Evolutionary conservation across 1,284 basidiomycete species (phyloP).

Genomic region (Porodaedalea pini): DNA sequence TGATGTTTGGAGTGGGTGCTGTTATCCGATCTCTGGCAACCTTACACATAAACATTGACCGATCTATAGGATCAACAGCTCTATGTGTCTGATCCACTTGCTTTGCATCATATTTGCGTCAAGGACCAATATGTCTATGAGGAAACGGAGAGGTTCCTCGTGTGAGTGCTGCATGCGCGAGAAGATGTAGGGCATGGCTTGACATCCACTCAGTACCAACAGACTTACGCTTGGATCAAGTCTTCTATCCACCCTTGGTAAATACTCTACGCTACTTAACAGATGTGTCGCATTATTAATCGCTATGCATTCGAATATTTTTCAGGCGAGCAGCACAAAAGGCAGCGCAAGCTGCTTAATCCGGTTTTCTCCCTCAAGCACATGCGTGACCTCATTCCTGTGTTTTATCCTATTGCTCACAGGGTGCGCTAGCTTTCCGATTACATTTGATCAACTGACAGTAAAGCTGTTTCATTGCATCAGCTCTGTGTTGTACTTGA

Average conservation of each 20-base stretch:
- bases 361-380: constrained; percentile 32
- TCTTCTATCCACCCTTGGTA: constrained; percentile 24
- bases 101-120: constrained; percentile 30
- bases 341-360: constrained; percentile 30
- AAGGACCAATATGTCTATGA: constrained; percentile 33
- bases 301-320: not conserved
- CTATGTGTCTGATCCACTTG: constrained; percentile 24
- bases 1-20: constrained; percentile 26
- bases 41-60: no score
- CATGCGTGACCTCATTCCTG: constrained; percentile 28
- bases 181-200: no score
- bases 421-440: constrained; percentile 22
- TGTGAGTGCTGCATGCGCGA: constrained; percentile 20
- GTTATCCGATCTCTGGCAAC: no score
- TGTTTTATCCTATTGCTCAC: constrained; percentile 29
- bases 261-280: not conserved
- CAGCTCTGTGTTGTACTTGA: constrained; percentile 26
- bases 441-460: no score
- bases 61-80: constrained; percentile 22
- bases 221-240: constrained; percentile 22
- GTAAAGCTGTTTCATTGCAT: no score
- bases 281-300: not conserved
- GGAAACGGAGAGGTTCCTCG: constrained; percentile 23
- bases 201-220: not conserved
- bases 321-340: constrained; percentile 27